Conservation (phyloP, 1,284 basidiomycete species). For the Tremellales sp. region DNA sequence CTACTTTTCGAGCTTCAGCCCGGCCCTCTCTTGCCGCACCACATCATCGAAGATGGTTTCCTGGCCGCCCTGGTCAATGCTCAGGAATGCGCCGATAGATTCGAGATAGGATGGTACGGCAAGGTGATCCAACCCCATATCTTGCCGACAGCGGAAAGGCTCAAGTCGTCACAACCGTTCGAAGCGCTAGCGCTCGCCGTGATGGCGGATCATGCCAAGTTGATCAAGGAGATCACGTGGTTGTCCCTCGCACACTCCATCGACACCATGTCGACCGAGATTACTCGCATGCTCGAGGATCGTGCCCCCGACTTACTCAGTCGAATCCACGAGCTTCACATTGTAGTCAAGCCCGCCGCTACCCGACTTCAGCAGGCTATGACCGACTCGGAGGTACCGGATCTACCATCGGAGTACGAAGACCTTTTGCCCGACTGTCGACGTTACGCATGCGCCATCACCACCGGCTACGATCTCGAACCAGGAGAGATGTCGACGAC, state of each 20-base stretch:
- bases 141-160: neutral
- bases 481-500: neutral
- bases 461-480: neutral
- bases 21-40: neutral
- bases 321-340: neutral
- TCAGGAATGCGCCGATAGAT: neutral
- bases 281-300: neutral
- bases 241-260: neutral
- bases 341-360: neutral
- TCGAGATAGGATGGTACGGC: neutral
- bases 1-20: neutral
- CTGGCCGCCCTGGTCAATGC: neutral
- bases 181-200: neutral
- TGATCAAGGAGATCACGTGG: neutral
- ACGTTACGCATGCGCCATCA: neutral
- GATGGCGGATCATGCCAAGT: neutral
- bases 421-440: neutral
- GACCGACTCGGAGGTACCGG: neutral
- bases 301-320: neutral
- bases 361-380: neutral
- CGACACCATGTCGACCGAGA: neutral
- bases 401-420: neutral
- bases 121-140: neutral
- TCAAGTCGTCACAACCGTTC: neutral
- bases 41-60: neutral